Conservation (phyloP, 1,139 yeast genomes). For the Kurtzmaniella quercitrusa region DNA sequence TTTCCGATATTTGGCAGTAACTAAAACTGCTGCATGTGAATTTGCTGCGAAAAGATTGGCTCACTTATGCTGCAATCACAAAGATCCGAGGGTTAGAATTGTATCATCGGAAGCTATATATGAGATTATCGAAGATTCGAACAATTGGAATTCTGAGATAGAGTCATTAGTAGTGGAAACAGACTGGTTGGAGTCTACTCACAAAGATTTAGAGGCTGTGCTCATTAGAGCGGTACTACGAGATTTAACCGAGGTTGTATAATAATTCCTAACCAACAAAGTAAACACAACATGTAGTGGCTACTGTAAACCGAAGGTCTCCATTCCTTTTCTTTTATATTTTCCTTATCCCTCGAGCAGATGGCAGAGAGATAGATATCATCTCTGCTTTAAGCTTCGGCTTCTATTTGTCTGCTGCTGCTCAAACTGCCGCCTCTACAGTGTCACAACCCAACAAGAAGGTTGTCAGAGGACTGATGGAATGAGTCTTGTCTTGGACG, state of each 20-base stretch:
- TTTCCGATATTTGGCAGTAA: conserved; percentile 28
- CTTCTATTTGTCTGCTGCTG: neutral
- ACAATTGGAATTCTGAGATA: neutral
- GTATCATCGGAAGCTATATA: conserved; percentile 32
- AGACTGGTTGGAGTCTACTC: neutral
- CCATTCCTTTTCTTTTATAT: neutral
- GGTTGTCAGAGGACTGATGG: conserved; percentile 24
- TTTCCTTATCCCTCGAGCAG: neutral
- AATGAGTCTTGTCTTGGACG: conserved; percentile 10
- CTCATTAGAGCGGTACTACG: neutral
- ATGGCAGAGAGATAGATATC: neutral
- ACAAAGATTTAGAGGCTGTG: neutral
- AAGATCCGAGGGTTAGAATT: conserved; percentile 21
- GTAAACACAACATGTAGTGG: neutral
- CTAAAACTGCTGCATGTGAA: conserved; percentile 9
- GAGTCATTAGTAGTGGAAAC: conserved; percentile 2
- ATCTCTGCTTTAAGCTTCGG: neutral
- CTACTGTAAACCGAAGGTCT: too few relatives aligned
- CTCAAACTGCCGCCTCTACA: too few relatives aligned
- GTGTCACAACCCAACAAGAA: conserved; percentile 23
- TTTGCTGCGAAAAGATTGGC: conserved; percentile 23
- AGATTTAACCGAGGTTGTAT: neutral
- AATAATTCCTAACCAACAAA: neutral
- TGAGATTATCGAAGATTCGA: conserved; percentile 15
- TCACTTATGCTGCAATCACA: conserved; percentile 29